Evolutionary conservation across 2,329 filamentous ascomycete species (phyloP), one percentile per base, ranked within the genome.

Genomic region (Ascochyta fabae): DNA sequence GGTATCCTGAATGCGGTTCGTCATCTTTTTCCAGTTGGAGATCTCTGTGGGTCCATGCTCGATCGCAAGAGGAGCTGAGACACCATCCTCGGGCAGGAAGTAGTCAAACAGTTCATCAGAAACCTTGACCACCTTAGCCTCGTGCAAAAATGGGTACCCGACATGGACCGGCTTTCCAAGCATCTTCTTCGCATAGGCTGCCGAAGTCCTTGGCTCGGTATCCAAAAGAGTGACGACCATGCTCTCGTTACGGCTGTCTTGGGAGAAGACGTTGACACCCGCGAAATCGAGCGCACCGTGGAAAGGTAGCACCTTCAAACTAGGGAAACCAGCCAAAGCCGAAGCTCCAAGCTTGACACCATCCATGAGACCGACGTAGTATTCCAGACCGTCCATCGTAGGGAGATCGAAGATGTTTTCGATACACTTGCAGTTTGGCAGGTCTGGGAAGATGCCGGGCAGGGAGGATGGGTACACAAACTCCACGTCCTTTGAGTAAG

Each of bases 401-500:
- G 96, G 96, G 33, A 99, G 82, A 61, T 99, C 95, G 70, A 96
- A 99, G 26, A 96, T 92, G 72, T 99, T 99, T 76, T 96, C 92
- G 31, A 98, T 86, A 69, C 96, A 99, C 67, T 86, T 92, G 73
- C 95, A 99, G 70, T 90, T 86, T 6, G 86, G 82, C 43, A 99
- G 84, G 67, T 97, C 92, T 0, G 94, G 94, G 74, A 99, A 99
- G 33, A 96, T 84, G 8, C 93, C 94, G 15, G 89, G 86, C 59
- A 98, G 81, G 4, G 94, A 95, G 3, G 93, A 96, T 1, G 90
- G 90, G 71, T 97, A 99, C 6, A 85, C 83, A 66, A 89, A 97
- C 73, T 94, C 87, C 31, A 90, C 78, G 29, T 91, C 86, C 2
- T 86, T 82, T 2, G 90, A 88, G 76, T 95, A 96, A 0, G 90